Conservation (phyloP, 345 rosid genomes). For the Pistacia vera region DNA sequence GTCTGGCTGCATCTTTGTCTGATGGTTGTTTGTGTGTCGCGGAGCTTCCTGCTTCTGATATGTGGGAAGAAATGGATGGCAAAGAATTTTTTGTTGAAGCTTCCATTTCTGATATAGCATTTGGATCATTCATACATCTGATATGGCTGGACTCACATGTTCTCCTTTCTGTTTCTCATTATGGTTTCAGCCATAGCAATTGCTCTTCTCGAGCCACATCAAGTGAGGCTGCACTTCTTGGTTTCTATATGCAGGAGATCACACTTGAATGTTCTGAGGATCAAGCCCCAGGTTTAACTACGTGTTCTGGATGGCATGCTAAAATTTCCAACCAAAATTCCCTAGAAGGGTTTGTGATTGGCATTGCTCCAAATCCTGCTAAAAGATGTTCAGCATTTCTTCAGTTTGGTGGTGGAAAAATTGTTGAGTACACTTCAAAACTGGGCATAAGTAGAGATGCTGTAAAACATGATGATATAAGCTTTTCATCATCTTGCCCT, state of each 20-base stretch:
- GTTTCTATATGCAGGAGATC: constrained; percentile 74
- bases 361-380: constrained; percentile 64
- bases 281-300: constrained; percentile 54
- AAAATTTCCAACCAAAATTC: constrained; percentile 39
- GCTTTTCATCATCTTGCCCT: constrained; percentile 70
- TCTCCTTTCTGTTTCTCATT: constrained; percentile 76
- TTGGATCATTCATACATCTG: constrained; percentile 73
- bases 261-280: constrained; percentile 72
- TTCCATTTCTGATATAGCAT: constrained; percentile 46
- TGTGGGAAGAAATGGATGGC: constrained; percentile 88
- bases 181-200: constrained; percentile 49
- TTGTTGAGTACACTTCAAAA: constrained; percentile 52
- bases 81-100: constrained; percentile 62
- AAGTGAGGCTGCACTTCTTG: constrained; percentile 45
- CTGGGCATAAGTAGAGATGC: constrained; percentile 47
- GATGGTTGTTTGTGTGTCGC: constrained; percentile 73
- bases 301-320: constrained; percentile 82
- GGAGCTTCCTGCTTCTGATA: constrained; percentile 69
- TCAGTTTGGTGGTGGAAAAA: constrained; percentile 83
- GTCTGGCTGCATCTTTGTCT: constrained; percentile 71
- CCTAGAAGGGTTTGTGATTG: constrained; percentile 58
- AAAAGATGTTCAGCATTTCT: constrained; percentile 66
- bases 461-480: constrained; percentile 31
- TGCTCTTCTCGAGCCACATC: constrained; percentile 27
- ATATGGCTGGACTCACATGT: constrained; percentile 70